Evolutionary conservation across 2,329 filamentous ascomycete genomes (phyloP).

Genomic region (Aspergillus oerlinghausenensis): DNA sequence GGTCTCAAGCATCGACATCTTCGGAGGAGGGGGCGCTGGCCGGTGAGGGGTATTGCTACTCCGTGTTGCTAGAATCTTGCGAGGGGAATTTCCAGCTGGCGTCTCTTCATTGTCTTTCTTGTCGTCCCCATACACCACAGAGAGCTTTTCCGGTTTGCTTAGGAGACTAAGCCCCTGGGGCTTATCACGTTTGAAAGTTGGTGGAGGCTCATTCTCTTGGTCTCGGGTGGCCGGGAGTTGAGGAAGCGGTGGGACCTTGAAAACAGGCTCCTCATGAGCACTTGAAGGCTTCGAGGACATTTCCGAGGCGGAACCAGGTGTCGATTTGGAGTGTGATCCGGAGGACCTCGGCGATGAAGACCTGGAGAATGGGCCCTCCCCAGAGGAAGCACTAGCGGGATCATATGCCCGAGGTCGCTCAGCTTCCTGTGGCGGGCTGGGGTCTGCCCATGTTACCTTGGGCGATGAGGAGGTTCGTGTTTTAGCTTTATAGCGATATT

Average conservation of each 20-base stretch:
- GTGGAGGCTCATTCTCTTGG: slow-evolving; percentile 78
- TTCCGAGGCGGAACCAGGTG: slow-evolving; percentile 40
- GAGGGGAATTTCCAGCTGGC: slow-evolving; percentile 42
- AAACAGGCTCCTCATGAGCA: slow-evolving; percentile 49
- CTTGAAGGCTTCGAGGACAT: slow-evolving; percentile 37
- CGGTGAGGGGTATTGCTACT: slow-evolving; percentile 71
- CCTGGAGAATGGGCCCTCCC: slow-evolving; percentile 29
- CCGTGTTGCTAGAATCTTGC: slow-evolving; percentile 48
- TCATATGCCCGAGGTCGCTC: slow-evolving; percentile 21
- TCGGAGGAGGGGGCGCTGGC: slow-evolving; percentile 77
- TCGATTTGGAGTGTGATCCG: slow-evolving; percentile 34
- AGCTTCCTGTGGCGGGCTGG: slow-evolving; percentile 22
- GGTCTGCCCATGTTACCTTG: slow-evolving; percentile 35
- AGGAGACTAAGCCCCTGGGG: slow-evolving; percentile 50
- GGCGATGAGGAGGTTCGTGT: slow-evolving; percentile 25
- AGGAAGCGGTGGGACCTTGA: slow-evolving; percentile 54
- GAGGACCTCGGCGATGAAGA: slow-evolving; percentile 33
- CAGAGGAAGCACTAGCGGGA: slow-evolving; percentile 13
- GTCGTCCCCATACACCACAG: slow-evolving; percentile 46
- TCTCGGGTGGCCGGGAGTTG: slow-evolving; percentile 62
- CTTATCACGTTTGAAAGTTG: slow-evolving; percentile 62
- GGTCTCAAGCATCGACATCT: slow-evolving; percentile 93
- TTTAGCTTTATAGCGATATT: slow-evolving; percentile 21
- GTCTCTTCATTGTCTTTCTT: slow-evolving; percentile 41
- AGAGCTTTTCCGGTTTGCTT: slow-evolving; percentile 54